phyloP scores from a whole-genome alignment of 2,329 filamentous ascomycete species.

The Lachnellula cervina region DNA sequence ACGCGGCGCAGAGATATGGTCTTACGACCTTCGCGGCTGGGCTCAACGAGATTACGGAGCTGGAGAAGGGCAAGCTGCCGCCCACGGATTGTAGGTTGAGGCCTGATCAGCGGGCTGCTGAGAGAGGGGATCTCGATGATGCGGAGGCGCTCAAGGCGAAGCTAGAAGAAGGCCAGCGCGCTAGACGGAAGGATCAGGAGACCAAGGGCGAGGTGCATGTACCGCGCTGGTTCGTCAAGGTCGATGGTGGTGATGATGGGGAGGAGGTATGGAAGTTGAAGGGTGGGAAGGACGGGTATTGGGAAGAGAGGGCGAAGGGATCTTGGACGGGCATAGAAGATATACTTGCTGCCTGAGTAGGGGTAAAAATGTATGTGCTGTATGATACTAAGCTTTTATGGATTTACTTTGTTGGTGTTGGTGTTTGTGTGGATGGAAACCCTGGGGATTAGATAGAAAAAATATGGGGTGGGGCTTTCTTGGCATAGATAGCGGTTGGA shows the following conservation, averaged over 20 bases:
- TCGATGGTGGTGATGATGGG: slow-evolving; percentile 50
- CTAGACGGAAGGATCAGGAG: slow-evolving; percentile 70
- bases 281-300: slow-evolving; percentile 82
- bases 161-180: slow-evolving; percentile 81
- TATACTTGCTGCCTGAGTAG: slow-evolving; percentile 37
- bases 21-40: slow-evolving; percentile 80
- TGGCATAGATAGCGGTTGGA: slow-evolving; percentile 7
- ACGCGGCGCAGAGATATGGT: slow-evolving; percentile 76
- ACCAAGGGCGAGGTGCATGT: slow-evolving; percentile 65
- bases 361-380: too few relatives aligned
- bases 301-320: slow-evolving; percentile 73
- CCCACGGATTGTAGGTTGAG: slow-evolving; percentile 78
- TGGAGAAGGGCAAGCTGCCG: slow-evolving; percentile 72
- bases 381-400: neutral
- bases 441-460: neutral
- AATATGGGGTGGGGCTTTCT: neutral
- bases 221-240: slow-evolving; percentile 80
- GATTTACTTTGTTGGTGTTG: neutral
- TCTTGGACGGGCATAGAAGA: slow-evolving; percentile 57
- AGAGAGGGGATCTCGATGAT: slow-evolving; percentile 74
- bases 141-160: slow-evolving; percentile 79
- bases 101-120: slow-evolving; percentile 81
- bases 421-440: neutral
- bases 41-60: slow-evolving; percentile 79
- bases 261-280: slow-evolving; percentile 74